A percentile compares a stretch with the other conserved stretches of the same genome.
phyloP scores from a whole-genome alignment of 2,329 filamentous ascomycete species.

The Diaporthe aspalathi region DNA sequence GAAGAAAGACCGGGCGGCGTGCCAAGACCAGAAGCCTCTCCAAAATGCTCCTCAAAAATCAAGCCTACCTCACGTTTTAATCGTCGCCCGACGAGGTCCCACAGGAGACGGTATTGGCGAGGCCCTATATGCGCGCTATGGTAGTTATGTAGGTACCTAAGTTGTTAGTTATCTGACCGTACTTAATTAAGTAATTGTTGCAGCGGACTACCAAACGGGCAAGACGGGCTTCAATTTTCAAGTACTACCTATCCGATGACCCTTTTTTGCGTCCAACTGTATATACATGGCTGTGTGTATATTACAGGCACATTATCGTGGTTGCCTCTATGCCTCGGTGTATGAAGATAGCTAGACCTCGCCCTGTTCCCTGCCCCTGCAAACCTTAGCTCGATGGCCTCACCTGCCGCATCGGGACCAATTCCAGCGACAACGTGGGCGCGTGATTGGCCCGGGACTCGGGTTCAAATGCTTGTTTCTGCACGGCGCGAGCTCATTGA shows the following conservation, averaged over 20 bases:
- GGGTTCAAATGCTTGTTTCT: slow-evolving; percentile 13
- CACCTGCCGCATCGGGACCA: slow-evolving; percentile 17
- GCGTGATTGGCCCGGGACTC: slow-evolving; percentile 21
- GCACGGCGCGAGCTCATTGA: neutral
- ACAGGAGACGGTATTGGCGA: too few species aligned
- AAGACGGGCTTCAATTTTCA: neutral
- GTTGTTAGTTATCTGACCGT: too few species aligned
- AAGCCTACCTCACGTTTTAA: too few species aligned
- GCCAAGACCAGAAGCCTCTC: too few species aligned
- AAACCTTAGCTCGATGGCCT: neutral
- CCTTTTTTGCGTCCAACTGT: neutral
- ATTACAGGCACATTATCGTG: neutral
- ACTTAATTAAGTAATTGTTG: too few species aligned
- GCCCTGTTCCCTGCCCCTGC: neutral
- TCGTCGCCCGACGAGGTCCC: too few species aligned
- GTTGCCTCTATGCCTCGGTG: neutral
- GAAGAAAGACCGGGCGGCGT: too few species aligned
- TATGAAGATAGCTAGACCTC: neutral
- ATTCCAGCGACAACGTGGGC: neutral
- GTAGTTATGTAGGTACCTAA: too few species aligned
- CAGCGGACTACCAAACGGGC: neutral
- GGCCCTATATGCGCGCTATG: too few species aligned
- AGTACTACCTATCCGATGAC: neutral
- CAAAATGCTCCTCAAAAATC: too few species aligned
- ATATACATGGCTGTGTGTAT: neutral